These are phyloP conservation scores for Saccharomyces uvarum DNA, from an alignment of 1,139 yeast genomes.

Conservation along the genomic window DNA sequence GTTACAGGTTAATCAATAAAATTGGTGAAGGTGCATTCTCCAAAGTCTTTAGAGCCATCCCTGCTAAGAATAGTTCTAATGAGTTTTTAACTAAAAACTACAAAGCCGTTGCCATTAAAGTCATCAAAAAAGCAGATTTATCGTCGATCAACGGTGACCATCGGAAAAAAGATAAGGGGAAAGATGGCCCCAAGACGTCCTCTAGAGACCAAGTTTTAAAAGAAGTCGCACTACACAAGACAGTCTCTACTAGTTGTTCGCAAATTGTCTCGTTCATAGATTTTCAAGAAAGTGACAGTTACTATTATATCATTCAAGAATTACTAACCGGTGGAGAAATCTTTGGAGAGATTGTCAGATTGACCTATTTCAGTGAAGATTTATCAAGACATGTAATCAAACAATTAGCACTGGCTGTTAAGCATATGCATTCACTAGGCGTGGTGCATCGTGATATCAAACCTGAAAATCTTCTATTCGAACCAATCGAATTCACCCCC, in stretches of 20 bases:
- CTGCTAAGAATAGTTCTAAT: conserved; percentile 7
- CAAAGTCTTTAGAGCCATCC: conserved; percentile 64
- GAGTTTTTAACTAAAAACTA: conserved; percentile 9
- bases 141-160: conserved; percentile 7
- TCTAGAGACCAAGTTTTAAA: conserved; percentile 47
- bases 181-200: conserved; percentile 18
- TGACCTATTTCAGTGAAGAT: conserved; percentile 83
- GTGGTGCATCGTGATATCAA: conserved; percentile 93
- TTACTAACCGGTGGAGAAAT: conserved; percentile 90
- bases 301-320: conserved; percentile 77
- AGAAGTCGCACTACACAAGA: conserved; percentile 60
- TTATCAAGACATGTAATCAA: conserved; percentile 75
- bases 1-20: conserved; percentile 34
- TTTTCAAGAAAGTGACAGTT: conserved; percentile 53
- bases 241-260: conserved; percentile 42
- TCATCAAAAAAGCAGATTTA: conserved; percentile 64
- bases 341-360: conserved; percentile 85
- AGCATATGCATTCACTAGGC: conserved; percentile 74
- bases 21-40: conserved; percentile 91
- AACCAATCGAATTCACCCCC: conserved; percentile 61
- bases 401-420: conserved; percentile 77
- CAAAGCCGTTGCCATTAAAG: conserved; percentile 50
- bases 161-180: conserved; percentile 13
- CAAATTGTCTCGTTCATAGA: conserved; percentile 67
- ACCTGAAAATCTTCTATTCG: conserved; percentile 84